Conservation (phyloP, 495 filamentous ascomycete species). For the Aspergillus nidulans region DNA sequence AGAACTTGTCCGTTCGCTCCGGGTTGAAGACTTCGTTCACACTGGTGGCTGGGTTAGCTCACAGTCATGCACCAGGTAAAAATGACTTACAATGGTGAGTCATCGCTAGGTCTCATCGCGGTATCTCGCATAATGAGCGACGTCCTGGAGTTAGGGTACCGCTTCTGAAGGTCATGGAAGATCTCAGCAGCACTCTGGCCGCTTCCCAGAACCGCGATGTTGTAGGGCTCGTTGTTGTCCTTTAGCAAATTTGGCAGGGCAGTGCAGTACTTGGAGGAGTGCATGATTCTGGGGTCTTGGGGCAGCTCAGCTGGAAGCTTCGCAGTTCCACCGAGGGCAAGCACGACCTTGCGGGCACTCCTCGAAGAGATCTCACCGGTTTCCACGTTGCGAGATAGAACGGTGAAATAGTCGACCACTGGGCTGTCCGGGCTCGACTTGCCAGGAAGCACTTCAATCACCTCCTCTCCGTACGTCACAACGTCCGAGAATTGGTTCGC, state of each 20-base stretch:
- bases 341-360: slow-evolving; percentile 72
- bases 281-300: slow-evolving; percentile 64
- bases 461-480: slow-evolving; percentile 75
- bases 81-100: slow-evolving; percentile 83
- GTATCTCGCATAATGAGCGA: slow-evolving; percentile 71
- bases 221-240: slow-evolving; percentile 54
- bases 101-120: slow-evolving; percentile 84
- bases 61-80: not conserved
- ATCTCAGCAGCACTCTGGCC: slow-evolving; percentile 96
- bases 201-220: slow-evolving; percentile 78
- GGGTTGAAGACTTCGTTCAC: slow-evolving; percentile 98
- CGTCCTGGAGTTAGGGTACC: slow-evolving; percentile 77
- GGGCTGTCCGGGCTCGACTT: slow-evolving; percentile 29
- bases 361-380: slow-evolving; percentile 50
- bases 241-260: slow-evolving; percentile 54
- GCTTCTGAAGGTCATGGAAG: slow-evolving; percentile 79
- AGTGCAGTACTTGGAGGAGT: slow-evolving; percentile 84
- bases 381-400: slow-evolving; percentile 48
- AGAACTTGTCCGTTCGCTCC: slow-evolving; percentile 69
- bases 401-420: slow-evolving; percentile 49
- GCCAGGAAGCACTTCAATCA: slow-evolving; percentile 49
- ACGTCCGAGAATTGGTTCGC: slow-evolving; percentile 72
- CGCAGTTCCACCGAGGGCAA: slow-evolving; percentile 79
- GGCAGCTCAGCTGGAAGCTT: slow-evolving; percentile 68
- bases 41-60: slow-evolving; percentile 39